phyloP scores from a whole-genome alignment of 1,284 basidiomycete genomes.

The Abortiporus biennis region DNA sequence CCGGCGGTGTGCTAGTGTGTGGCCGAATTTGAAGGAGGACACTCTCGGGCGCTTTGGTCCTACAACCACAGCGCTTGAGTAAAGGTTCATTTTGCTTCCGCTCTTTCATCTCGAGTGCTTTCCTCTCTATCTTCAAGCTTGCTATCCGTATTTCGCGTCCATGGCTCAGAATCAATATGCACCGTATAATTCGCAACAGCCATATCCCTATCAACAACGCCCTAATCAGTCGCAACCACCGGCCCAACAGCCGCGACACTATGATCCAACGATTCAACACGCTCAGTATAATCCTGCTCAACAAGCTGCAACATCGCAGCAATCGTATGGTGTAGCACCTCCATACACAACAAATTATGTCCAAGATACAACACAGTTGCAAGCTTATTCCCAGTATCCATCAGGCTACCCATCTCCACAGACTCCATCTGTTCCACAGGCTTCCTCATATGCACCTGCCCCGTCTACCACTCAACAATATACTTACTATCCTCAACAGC shows the following conservation, averaged over 20 bases:
- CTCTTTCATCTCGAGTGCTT: no score
- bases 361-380: neutral
- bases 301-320: neutral
- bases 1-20: no score
- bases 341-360: neutral
- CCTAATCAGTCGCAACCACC: neutral
- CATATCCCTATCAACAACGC: constrained; percentile 3
- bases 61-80: no score
- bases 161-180: constrained; percentile 11
- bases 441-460: neutral
- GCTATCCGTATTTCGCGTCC: no score
- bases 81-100: no score
- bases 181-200: constrained; percentile 10
- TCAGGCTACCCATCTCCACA: neutral
- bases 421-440: neutral
- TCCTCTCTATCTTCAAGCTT: no score
- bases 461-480: neutral
- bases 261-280: neutral
- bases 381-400: neutral
- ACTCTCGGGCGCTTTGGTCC: no score
- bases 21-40: no score
- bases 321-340: neutral
- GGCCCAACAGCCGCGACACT: neutral
- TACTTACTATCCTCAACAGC: constrained; percentile 7
- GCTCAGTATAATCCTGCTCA: constrained; percentile 1